phyloP scores from a whole-genome alignment of 2,329 filamentous ascomycete genomes.

The Stemphylium lycopersici region DNA sequence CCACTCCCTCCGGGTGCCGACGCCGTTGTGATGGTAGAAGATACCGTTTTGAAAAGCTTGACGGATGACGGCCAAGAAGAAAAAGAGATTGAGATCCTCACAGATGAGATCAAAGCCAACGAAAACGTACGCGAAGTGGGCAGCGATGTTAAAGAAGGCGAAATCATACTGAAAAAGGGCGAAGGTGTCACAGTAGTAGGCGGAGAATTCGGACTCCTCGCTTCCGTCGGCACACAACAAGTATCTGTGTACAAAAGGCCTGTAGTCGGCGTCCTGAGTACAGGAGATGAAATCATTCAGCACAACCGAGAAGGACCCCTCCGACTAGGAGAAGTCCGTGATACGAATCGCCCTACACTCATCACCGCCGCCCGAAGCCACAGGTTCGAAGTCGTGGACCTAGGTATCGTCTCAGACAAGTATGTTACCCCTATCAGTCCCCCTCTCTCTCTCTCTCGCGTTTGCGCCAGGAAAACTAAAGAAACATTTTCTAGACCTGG shows the following conservation, averaged over 20 bases:
- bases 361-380: constrained; percentile 76
- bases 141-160: constrained; percentile 77
- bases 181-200: constrained; percentile 85
- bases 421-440: constrained; percentile 34
- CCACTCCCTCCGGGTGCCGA: constrained; percentile 87
- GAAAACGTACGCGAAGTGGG: constrained; percentile 93
- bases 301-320: constrained; percentile 69
- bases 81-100: constrained; percentile 83
- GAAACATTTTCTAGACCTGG: constrained; percentile 58
- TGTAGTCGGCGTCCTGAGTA: constrained; percentile 84
- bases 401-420: constrained; percentile 82
- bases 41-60: constrained; percentile 76
- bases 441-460: background rate
- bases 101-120: constrained; percentile 72
- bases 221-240: constrained; percentile 76
- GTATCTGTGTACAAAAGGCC: constrained; percentile 78
- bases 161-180: constrained; percentile 74
- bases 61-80: constrained; percentile 86
- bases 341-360: constrained; percentile 89
- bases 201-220: constrained; percentile 88
- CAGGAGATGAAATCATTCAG: constrained; percentile 90
- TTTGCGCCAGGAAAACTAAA: background rate
- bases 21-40: constrained; percentile 96
- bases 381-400: constrained; percentile 80
- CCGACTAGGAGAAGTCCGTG: constrained; percentile 82